phyloP scores from a whole-genome alignment of 2,329 filamentous ascomycete genomes.

The Botrytis elliptica region DNA sequence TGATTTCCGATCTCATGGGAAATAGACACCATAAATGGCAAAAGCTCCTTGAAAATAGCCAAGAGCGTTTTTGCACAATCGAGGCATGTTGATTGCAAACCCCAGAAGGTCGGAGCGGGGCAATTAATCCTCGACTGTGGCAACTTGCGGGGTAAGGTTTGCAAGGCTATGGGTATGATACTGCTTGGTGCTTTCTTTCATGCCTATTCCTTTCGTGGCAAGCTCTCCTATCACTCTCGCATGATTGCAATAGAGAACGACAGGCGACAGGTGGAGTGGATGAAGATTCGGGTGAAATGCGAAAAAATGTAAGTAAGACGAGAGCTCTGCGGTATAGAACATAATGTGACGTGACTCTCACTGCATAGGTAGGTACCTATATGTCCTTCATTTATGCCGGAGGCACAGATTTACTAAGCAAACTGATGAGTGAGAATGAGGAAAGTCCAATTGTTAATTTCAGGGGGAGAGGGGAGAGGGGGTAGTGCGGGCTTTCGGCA shows the following conservation, averaged over 20 bases:
- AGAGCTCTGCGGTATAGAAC: background rate
- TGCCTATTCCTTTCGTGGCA: too few species aligned
- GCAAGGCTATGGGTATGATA: background rate
- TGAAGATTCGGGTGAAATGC: background rate
- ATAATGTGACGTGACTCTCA: background rate
- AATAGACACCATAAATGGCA: background rate
- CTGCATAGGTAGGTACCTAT: background rate
- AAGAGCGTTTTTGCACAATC: background rate
- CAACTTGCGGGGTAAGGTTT: background rate
- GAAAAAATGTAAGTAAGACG: background rate
- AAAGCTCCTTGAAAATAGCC: background rate
- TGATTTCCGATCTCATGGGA: background rate
- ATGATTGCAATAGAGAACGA: background rate
- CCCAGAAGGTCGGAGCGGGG: background rate
- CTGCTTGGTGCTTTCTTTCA: background rate
- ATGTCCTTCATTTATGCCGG: background rate
- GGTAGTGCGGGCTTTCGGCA: background rate
- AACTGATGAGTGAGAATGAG: background rate
- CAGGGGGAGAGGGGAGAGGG: background rate
- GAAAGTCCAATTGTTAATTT: background rate
- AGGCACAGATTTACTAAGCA: background rate
- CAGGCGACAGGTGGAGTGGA: background rate
- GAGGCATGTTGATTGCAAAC: background rate
- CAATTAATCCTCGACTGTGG: background rate
- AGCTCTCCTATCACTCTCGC: background rate